These are phyloP conservation scores for Claviceps pazoutovae DNA, from an alignment of 2,329 filamentous ascomycete species.

Conservation along the genomic window DNA sequence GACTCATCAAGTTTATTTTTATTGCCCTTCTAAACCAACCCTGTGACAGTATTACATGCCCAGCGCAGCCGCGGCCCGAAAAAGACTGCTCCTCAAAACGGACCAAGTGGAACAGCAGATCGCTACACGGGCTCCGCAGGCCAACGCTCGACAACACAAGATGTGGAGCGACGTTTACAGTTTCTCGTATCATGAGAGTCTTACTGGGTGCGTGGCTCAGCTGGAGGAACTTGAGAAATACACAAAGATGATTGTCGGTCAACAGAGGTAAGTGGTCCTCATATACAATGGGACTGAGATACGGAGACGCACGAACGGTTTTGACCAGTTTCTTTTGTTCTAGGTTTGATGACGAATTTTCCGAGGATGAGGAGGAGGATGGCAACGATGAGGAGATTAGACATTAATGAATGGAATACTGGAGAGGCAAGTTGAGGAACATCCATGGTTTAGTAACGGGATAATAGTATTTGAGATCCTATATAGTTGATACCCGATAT, in stretches of 20 bases:
- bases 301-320: not conserved
- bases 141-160: slow-evolving; percentile 20
- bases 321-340: not conserved
- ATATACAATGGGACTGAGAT: slow-evolving; percentile 5
- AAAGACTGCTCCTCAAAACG: slow-evolving; percentile 36
- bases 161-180: slow-evolving; percentile 45
- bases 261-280: slow-evolving; percentile 26
- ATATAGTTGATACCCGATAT: slow-evolving; percentile 7
- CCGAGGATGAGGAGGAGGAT: slow-evolving; percentile 11
- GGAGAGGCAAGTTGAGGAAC: not conserved
- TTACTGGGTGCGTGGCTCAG: slow-evolving; percentile 40
- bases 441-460: not conserved
- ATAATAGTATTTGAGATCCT: not conserved
- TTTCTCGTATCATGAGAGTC: slow-evolving; percentile 38
- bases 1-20: not conserved
- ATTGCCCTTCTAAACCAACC: not conserved
- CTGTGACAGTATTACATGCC: slow-evolving; percentile 35
- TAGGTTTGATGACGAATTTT: slow-evolving; percentile 22
- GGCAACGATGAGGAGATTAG: slow-evolving; percentile 1
- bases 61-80: slow-evolving; percentile 38
- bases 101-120: slow-evolving; percentile 29
- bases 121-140: slow-evolving; percentile 9
- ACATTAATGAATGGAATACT: not conserved
- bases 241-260: slow-evolving; percentile 44
- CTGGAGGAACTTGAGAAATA: slow-evolving; percentile 40